Evolutionary conservation across 495 filamentous ascomycete species (phyloP), one percentile per base, ranked within the genome.

Genomic region (Aspergillus bridgeri): DNA sequence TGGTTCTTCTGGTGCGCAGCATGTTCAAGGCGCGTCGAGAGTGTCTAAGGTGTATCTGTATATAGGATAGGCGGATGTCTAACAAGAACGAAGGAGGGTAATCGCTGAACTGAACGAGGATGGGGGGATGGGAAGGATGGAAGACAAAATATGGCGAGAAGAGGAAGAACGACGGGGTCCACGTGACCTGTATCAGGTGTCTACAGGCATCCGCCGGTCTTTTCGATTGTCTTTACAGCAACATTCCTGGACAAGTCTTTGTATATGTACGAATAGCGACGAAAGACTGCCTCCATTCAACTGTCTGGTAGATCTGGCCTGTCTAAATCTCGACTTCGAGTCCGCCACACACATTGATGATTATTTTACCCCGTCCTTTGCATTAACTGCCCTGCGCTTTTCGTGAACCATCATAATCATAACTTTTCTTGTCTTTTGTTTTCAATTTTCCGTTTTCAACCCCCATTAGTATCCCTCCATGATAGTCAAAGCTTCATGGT

Each of bases 1-100:
- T 74, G 57, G 75, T 74, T 58, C 74, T 64, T 57, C 72, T 71
- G 33, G 59, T 51, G 51, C 73, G 72, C 21, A 74, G 59, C 72
- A 76, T 76, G 22, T 48, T 65, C 25, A 51, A 45, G 48, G 20
- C 24, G 48, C 11, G 18, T 46, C 21, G 47, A 15, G 7, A n/a
- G 5, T 17, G 1, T 23, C n/a, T 29, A 23, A 1, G 23, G 48
- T 50, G 13, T 22, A 50, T 50, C 6, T 22, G 7, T 25, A 7
- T 38, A 15, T 15, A 13, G 8, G 7, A 3, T 15, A 15, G 6
- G 17, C 1, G 11, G 11, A 38, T 15, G 27, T 29, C 27, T 29
- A 29, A 9, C 6, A 38, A 15, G 33, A 38, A 38, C 9, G 9
- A 29, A 29, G n/a, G n/a, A n/a, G n/a, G n/a, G n/a, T 29, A 7